These are phyloP conservation scores for Xylaria curta DNA, from an alignment of 495 filamentous ascomycete genomes.

Conservation along the genomic window DNA sequence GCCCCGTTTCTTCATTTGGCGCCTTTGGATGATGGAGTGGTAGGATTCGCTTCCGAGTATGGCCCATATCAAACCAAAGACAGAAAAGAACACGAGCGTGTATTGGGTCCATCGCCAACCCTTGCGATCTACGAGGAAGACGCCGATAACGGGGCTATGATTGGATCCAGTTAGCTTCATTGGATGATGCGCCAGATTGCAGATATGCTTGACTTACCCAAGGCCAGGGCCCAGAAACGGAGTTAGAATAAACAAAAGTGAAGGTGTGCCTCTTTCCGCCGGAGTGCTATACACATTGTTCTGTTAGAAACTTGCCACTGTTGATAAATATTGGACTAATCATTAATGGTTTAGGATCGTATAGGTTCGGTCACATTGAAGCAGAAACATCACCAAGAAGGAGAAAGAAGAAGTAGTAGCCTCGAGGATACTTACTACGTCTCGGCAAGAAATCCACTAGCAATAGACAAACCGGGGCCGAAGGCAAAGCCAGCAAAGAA, in stretches of 20 bases:
- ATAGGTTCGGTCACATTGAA: not conserved
- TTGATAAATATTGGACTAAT: not conserved
- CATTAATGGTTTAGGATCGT: not conserved
- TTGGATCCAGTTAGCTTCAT: slow-evolving; percentile 10
- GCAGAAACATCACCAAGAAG: not conserved
- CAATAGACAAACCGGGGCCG: slow-evolving; percentile 61
- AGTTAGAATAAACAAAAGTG: slow-evolving; percentile 58
- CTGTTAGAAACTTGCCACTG: not conserved
- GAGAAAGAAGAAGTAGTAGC: not conserved
- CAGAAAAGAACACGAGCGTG: slow-evolving; percentile 45
- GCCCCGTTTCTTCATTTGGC: slow-evolving; percentile 54
- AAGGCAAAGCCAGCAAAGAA: slow-evolving; percentile 67
- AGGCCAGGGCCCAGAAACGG: slow-evolving; percentile 65
- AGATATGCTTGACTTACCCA: slow-evolving; percentile 35
- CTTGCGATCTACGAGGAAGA: slow-evolving; percentile 63
- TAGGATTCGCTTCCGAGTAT: slow-evolving; percentile 65
- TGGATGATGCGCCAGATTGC: not conserved
- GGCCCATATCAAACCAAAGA: slow-evolving; percentile 55
- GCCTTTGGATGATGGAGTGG: slow-evolving; percentile 63
- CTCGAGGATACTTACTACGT: slow-evolving; percentile 39
- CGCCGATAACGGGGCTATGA: slow-evolving; percentile 64
- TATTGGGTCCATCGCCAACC: slow-evolving; percentile 67
- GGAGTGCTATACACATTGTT: slow-evolving; percentile 28
- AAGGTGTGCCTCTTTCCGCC: slow-evolving; percentile 50
- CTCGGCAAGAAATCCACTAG: slow-evolving; percentile 62